A percentile compares a stretch with the other conserved stretches of the same genome.
Evolutionary conservation across 2,329 filamentous ascomycete genomes (phyloP).

Genomic region (Colletotrichum abscissum): DNA sequence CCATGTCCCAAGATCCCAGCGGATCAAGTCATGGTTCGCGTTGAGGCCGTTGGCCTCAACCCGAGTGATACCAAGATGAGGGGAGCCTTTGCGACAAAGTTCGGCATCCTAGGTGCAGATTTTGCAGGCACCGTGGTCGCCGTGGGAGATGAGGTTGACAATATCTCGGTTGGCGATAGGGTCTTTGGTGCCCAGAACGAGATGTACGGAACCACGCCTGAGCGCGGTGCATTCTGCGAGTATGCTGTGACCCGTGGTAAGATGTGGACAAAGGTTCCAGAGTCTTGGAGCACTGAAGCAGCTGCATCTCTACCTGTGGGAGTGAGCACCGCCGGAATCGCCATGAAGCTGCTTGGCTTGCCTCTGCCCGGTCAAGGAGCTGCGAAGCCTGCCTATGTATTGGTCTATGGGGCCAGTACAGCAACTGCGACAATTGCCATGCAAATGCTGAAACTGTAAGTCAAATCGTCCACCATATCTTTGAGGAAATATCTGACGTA

Average conservation of each 20-base stretch:
- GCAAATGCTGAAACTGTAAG: slow-evolving; percentile 48
- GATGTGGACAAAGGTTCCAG: slow-evolving; percentile 53
- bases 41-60: slow-evolving; percentile 42
- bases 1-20: neutral
- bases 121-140: slow-evolving; percentile 40
- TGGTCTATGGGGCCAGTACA: slow-evolving; percentile 44
- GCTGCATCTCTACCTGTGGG: slow-evolving; percentile 58
- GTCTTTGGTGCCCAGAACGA: slow-evolving; percentile 39
- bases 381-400: slow-evolving; percentile 35
- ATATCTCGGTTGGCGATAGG: slow-evolving; percentile 40
- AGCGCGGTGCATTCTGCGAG: slow-evolving; percentile 54
- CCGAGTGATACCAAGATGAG: slow-evolving; percentile 45
- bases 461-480: neutral
- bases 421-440: slow-evolving; percentile 43
- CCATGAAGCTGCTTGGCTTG: slow-evolving; percentile 55
- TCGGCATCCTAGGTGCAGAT: slow-evolving; percentile 41
- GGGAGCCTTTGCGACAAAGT: neutral
- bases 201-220: slow-evolving; percentile 35
- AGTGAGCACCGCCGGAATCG: slow-evolving; percentile 56
- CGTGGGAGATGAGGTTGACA: slow-evolving; percentile 36
- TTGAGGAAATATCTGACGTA: no score
- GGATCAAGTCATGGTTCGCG: neutral
- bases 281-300: slow-evolving; percentile 54
- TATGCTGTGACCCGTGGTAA: slow-evolving; percentile 51
- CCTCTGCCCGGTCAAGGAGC: slow-evolving; percentile 52